Conservation (phyloP, 345 rosid genomes). For the Pugionium dolabratum region DNA sequence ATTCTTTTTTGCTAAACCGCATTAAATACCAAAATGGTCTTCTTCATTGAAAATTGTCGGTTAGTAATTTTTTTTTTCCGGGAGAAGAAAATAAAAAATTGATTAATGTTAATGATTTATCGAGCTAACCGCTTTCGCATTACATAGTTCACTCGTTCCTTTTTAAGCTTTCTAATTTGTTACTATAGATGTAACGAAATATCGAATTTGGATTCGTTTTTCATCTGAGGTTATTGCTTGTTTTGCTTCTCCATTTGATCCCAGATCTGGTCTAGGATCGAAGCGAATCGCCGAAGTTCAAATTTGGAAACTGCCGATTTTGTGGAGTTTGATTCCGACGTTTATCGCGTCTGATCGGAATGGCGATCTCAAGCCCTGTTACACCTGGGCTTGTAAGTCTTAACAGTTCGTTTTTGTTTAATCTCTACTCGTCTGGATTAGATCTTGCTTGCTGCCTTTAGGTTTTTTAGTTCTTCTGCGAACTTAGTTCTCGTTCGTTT, state of each 20-base stretch:
- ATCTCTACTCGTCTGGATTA: slow-evolving; percentile 1
- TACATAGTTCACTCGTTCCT: slow-evolving; percentile 14
- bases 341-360: slow-evolving; percentile 25
- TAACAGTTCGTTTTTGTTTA: background rate
- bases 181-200: background rate
- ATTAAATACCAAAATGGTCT: too few relatives aligned
- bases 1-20: background rate
- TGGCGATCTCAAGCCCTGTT: slow-evolving; percentile 55
- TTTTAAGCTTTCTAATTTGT: background rate
- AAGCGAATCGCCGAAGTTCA: slow-evolving; percentile 15
- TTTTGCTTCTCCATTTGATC: slow-evolving; percentile 12
- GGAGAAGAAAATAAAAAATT: background rate
- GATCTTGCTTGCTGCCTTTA: slow-evolving; percentile 28
- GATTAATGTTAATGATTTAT: background rate
- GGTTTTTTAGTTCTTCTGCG: background rate
- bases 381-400: slow-evolving; percentile 77
- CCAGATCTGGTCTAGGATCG: slow-evolving; percentile 39
- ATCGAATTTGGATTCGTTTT: background rate
- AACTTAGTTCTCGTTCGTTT: slow-evolving; percentile 6
- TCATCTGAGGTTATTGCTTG: slow-evolving; percentile 10
- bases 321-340: slow-evolving; percentile 25
- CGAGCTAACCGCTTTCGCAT: slow-evolving; percentile 17
- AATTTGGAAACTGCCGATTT: slow-evolving; percentile 16
- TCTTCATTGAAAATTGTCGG: slow-evolving; percentile 20
- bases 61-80: slow-evolving; percentile 4